These are phyloP conservation scores for Suillus fuscotomentosus DNA, from an alignment of 768 basidiomycete species.

Conservation along the genomic window DNA sequence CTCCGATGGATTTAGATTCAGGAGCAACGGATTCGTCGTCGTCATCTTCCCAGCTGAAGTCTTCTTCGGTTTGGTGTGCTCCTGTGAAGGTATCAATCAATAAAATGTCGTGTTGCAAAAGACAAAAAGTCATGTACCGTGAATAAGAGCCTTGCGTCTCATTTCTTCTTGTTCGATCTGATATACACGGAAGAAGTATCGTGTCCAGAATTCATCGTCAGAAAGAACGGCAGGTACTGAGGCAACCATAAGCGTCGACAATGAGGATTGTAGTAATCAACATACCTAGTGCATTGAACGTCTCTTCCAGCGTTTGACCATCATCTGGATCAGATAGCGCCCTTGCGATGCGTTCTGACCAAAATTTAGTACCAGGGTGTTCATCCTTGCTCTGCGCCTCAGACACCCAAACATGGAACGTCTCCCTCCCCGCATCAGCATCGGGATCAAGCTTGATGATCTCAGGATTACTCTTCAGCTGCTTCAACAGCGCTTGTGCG, in stretches of 20 bases:
- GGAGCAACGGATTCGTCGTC: slow-evolving; percentile 62
- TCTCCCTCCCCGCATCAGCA: slow-evolving; percentile 52
- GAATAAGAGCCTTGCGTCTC: slow-evolving; percentile 72
- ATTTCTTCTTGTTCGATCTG: slow-evolving; percentile 80
- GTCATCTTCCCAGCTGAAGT: slow-evolving; percentile 90
- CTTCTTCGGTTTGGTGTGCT: slow-evolving; percentile 73
- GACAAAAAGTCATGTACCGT: slow-evolving; percentile 44
- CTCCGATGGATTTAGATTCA: slow-evolving; percentile 9
- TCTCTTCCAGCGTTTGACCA: slow-evolving; percentile 50
- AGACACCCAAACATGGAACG: slow-evolving; percentile 64
- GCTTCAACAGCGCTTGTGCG: slow-evolving; percentile 72
- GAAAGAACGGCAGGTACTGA: slow-evolving; percentile 71
- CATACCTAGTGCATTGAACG: slow-evolving; percentile 60
- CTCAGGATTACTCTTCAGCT: slow-evolving; percentile 71
- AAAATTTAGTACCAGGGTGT: slow-evolving; percentile 44
- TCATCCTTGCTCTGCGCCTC: slow-evolving; percentile 55
- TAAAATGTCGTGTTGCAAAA: background rate
- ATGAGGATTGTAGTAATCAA: slow-evolving; percentile 11
- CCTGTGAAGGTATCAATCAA: slow-evolving; percentile 34
- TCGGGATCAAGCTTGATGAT: slow-evolving; percentile 78
- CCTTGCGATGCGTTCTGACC: slow-evolving; percentile 49
- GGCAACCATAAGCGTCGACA: background rate
- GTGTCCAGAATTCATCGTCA: slow-evolving; percentile 74
- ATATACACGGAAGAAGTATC: slow-evolving; percentile 87
- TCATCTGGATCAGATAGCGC: slow-evolving; percentile 51